Evolutionary conservation across 257 asterid genomes (phyloP), one percentile per base, ranked within the genome.

Genomic region (Jaltomata sinuosa): DNA sequence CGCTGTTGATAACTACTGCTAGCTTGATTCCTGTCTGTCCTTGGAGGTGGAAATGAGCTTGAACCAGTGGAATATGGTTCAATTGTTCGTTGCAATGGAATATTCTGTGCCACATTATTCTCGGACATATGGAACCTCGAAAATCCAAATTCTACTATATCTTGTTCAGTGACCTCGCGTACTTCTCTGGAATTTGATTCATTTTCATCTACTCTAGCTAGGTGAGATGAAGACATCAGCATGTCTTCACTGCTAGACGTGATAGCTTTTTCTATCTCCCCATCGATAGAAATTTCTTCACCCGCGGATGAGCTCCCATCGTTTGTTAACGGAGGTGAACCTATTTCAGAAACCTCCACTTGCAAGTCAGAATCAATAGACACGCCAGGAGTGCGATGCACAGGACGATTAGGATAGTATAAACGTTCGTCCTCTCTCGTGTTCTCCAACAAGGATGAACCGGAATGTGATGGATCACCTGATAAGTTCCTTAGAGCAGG

Each of bases 341-440:
- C 89, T 22, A 95, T 62, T 79, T 97, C 97, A 11, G 97, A 92
- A 65, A 91, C 91, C 91, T 97, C 98, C 40, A 97, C 99, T 84
- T 95, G 97, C 91, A 97, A 61, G 83, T 94, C 99, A 10, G 99
- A 97, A 83, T 96, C 97, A 45, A 94, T 90, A n/a, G 98, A 97
- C 57, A 87, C 84, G 67, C 93, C 80, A 47, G 91, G 89, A 12
- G 87, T 45, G 83, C 89, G 98, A n/a, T 36, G 84, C 38, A 65
- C 61, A 3, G 84, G 65, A 64, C 27, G 87, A 40, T 90, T 86
- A 10, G 89, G 83, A 57, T 86, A 89, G 61, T 67, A 83, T 36
- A 85, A 65, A 34, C 79, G 87, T 19, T 88, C 93, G 47, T 90
- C 89, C 80, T 86, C 80, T 79, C 87, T 88, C 4, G 87, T 87